These are phyloP conservation scores for Lonicera japonica DNA, from an alignment of 129 eudicot species.

Conservation along the genomic window DNA sequence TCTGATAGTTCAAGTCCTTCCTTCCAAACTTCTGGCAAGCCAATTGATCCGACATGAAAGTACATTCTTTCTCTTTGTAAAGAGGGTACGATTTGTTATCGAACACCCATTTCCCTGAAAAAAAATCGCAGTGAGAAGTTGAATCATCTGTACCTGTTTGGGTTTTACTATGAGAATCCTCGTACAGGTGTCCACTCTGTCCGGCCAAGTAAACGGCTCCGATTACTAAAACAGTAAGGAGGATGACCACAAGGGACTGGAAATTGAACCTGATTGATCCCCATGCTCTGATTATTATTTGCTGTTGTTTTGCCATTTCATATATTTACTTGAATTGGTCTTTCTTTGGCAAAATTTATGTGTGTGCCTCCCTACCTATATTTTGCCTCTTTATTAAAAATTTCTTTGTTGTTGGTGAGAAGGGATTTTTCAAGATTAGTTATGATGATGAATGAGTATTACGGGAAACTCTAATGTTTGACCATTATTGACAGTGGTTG, in stretches of 20 bases:
- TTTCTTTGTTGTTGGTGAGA: constrained; percentile 36
- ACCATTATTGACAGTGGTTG: not conserved
- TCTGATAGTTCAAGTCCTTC: constrained; percentile 40
- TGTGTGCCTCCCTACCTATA: not conserved
- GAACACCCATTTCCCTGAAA: constrained; percentile 64
- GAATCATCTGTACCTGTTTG: not conserved
- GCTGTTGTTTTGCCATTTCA: constrained; percentile 39
- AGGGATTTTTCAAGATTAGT: not conserved
- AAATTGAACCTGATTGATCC: constrained; percentile 57
- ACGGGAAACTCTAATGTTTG: not conserved
- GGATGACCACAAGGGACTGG: constrained; percentile 45
- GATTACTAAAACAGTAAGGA: constrained; percentile 38
- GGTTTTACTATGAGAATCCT: constrained; percentile 5
- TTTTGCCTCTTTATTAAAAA: constrained; percentile 24
- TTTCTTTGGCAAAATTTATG: constrained; percentile 12
- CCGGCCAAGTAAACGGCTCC: constrained; percentile 57
- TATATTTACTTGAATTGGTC: constrained; percentile 1
- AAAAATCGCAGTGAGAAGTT: constrained; percentile 39
- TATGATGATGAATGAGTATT: constrained; percentile 4
- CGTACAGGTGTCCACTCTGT: constrained; percentile 32
- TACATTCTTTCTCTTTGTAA: constrained; percentile 54
- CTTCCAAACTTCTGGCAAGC: constrained; percentile 65
- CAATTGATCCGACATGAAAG: constrained; percentile 63
- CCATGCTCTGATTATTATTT: constrained; percentile 28
- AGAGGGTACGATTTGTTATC: constrained; percentile 59